phyloP scores from a whole-genome alignment of 371 early-diverging fungal genomes.

The Mucor lusitanicus region DNA sequence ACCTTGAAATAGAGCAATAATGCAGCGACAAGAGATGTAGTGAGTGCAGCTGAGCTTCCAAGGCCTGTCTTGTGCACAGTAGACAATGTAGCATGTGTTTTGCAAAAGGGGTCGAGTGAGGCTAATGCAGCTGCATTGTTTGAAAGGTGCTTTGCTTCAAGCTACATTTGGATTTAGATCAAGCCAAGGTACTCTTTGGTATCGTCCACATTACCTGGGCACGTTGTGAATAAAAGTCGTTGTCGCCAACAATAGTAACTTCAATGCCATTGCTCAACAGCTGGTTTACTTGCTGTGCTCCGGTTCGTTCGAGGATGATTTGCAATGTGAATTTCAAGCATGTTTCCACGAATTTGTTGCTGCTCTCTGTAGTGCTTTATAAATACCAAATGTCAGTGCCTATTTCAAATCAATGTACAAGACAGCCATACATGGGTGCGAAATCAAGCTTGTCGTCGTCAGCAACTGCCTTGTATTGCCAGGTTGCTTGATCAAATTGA shows the following conservation, averaged over 20 bases:
- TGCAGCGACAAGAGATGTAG: constrained; percentile 85
- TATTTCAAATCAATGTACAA: neutral
- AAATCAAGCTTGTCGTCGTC: constrained; percentile 19
- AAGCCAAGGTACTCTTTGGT: neutral
- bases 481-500: constrained; percentile 70
- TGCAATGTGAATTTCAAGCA: constrained; percentile 33
- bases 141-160: constrained; percentile 42
- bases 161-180: constrained; percentile 23
- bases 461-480: constrained; percentile 56
- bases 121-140: constrained; percentile 61
- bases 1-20: constrained; percentile 71
- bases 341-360: constrained; percentile 45
- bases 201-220: constrained; percentile 49
- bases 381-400: neutral
- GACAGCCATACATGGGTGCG: constrained; percentile 20
- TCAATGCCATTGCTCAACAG: constrained; percentile 50
- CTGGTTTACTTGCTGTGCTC: constrained; percentile 14
- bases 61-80: constrained; percentile 94
- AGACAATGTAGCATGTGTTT: constrained; percentile 68
- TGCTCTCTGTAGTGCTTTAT: constrained; percentile 14
- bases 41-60: constrained; percentile 94
- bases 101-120: constrained; percentile 68
- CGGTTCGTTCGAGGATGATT: constrained; percentile 38
- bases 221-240: constrained; percentile 95
- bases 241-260: constrained; percentile 82